Percentiles rank a stretch among this genome's conserved stretches.
These are phyloP conservation scores for Stentor roeselii DNA, from an alignment of 73 alveolate species.

Conservation along the genomic window DNA sequence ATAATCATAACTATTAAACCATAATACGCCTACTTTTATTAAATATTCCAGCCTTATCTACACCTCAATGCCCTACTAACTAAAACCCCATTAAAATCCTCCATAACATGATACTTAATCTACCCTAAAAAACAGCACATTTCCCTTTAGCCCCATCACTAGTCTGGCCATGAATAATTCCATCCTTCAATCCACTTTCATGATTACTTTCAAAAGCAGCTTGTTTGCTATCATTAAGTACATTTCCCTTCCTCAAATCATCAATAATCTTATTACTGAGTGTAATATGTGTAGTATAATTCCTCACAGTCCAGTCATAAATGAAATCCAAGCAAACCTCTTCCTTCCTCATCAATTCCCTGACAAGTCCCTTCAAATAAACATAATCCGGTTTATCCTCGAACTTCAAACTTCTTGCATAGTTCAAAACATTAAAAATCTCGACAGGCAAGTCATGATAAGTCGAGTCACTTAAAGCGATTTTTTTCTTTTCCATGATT, in stretches of 20 bases:
- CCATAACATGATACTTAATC: too few species aligned
- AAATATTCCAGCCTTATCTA: too few species aligned
- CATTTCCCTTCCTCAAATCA: not conserved
- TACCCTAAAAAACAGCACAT: too few species aligned
- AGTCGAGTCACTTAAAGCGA: constrained; percentile 13
- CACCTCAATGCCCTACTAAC: too few species aligned
- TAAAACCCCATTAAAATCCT: too few species aligned
- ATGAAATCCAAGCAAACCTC: not conserved
- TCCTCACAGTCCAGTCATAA: not conserved
- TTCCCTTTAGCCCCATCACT: too few species aligned
- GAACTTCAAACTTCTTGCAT: constrained; percentile 31
- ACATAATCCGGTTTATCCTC: constrained; percentile 38
- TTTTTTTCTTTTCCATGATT: constrained; percentile 36
- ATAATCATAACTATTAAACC: too few species aligned
- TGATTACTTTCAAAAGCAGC: not conserved
- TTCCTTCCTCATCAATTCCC: not conserved
- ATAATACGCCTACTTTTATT: too few species aligned
- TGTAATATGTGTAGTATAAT: not conserved
- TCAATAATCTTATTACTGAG: not conserved
- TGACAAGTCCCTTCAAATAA: not conserved
- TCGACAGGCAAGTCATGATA: constrained; percentile 36
- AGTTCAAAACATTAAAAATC: constrained; percentile 10
- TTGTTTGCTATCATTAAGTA: not conserved
- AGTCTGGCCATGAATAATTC: too few species aligned
- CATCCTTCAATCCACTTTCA: too few species aligned